Conservation (phyloP, 495 filamentous ascomycete species). For the Neurospora discreta region DNA sequence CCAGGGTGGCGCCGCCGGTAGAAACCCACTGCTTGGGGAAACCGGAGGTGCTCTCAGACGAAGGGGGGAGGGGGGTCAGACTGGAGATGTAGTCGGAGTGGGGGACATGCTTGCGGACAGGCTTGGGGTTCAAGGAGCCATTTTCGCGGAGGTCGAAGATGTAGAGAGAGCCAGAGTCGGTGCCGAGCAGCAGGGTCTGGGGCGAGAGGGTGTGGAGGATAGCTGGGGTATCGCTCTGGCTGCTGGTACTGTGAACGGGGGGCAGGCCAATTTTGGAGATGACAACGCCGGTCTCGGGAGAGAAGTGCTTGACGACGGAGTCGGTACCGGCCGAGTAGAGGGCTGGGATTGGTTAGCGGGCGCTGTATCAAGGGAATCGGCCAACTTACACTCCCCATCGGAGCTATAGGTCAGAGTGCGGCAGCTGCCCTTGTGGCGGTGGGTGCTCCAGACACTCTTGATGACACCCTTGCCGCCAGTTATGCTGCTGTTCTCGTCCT, state of each 20-base stretch:
- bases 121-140: slow-evolving; percentile 45
- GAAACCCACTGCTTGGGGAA: slow-evolving; percentile 87
- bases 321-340: slow-evolving; percentile 89
- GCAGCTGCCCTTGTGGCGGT: slow-evolving; percentile 87
- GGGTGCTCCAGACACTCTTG: slow-evolving; percentile 77
- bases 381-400: slow-evolving; percentile 52
- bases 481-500: slow-evolving; percentile 34
- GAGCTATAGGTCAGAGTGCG: slow-evolving; percentile 62
- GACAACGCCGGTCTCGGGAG: slow-evolving; percentile 67
- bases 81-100: slow-evolving; percentile 92
- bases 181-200: slow-evolving; percentile 79
- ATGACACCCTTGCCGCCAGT: slow-evolving; percentile 61
- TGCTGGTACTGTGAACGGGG: slow-evolving; percentile 23
- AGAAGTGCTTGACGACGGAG: slow-evolving; percentile 78
- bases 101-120: slow-evolving; percentile 67
- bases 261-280: slow-evolving; percentile 63
- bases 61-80: slow-evolving; percentile 71
- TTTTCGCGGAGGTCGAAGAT: slow-evolving; percentile 79
- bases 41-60: slow-evolving; percentile 64
- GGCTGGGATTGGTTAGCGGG: slow-evolving; percentile 24
- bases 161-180: slow-evolving; percentile 80
- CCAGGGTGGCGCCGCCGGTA: slow-evolving; percentile 81
- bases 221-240: slow-evolving; percentile 53
- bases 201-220: slow-evolving; percentile 71
- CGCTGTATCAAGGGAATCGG: background rate